Conservation (phyloP, 2,329 filamentous ascomycete species). For the Sclerotinia trifoliorum region DNA sequence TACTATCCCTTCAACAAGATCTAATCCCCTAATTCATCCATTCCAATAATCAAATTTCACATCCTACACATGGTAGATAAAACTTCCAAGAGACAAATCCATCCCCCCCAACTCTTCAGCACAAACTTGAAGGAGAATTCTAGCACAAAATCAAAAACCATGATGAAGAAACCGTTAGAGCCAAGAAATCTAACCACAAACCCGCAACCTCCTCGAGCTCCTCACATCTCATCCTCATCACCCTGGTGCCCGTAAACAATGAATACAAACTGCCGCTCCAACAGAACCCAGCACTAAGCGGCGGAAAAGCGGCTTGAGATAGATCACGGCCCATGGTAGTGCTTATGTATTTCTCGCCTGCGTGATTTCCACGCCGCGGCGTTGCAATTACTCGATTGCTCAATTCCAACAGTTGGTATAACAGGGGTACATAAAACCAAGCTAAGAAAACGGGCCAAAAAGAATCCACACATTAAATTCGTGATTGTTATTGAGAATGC, state of each 20-base stretch:
- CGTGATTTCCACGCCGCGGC: not conserved
- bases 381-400: not conserved
- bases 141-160: not conserved
- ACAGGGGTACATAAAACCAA: not conserved
- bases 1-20: not conserved
- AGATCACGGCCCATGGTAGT: not conserved
- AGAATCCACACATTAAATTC: not conserved
- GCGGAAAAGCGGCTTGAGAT: not conserved
- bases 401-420: not conserved
- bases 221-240: not conserved
- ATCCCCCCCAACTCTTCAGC: not conserved
- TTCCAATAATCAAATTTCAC: not conserved
- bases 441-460: not conserved
- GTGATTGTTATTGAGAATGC: too few species aligned
- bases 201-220: not conserved
- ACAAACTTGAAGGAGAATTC: not conserved
- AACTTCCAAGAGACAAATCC: not conserved
- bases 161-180: conserved; percentile 5
- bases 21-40: not conserved
- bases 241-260: not conserved
- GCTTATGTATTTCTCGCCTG: not conserved
- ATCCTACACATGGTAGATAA: not conserved
- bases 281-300: not conserved
- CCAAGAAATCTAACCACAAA: conserved; percentile 1
- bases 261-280: not conserved